A percentile compares a stretch with the other conserved stretches of the same genome.
Evolutionary conservation across 2,329 filamentous ascomycete genomes (phyloP).

Genomic region (Furcasterigmium sp.): DNA sequence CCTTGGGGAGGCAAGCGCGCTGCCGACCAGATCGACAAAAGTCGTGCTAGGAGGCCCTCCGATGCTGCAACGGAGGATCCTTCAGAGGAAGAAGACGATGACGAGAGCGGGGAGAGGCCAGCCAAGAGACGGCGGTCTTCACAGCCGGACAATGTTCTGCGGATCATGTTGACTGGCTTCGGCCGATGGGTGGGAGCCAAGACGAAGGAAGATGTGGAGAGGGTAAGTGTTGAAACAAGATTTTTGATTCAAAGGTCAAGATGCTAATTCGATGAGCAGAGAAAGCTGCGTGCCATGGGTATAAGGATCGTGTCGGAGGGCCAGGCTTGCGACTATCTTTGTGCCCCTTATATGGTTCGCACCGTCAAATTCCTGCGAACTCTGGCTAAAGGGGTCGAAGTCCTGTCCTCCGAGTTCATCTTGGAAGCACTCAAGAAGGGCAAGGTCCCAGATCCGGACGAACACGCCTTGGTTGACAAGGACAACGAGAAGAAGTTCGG

Average conservation of each 20-base stretch:
- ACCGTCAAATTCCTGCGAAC: slow-evolving; percentile 93
- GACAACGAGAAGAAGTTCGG: slow-evolving; percentile 67
- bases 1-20: slow-evolving; percentile 61
- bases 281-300: slow-evolving; percentile 75
- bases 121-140: slow-evolving; percentile 58
- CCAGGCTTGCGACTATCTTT: slow-evolving; percentile 75
- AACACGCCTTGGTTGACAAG: slow-evolving; percentile 66
- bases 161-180: slow-evolving; percentile 79
- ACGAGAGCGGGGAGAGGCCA: slow-evolving; percentile 46
- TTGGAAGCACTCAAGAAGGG: slow-evolving; percentile 68
- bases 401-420: slow-evolving; percentile 75
- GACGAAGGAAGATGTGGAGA: slow-evolving; percentile 72
- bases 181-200: slow-evolving; percentile 71
- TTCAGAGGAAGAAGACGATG: slow-evolving; percentile 29
- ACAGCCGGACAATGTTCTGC: slow-evolving; percentile 63
- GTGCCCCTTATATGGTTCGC: slow-evolving; percentile 79
- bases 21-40: slow-evolving; percentile 50
- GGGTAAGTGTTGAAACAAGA: slow-evolving; percentile 47
- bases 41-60: neutral
- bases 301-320: slow-evolving; percentile 75
- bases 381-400: slow-evolving; percentile 71
- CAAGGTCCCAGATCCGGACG: slow-evolving; percentile 55
- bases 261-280: slow-evolving; percentile 41
- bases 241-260: slow-evolving; percentile 9
- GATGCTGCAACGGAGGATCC: slow-evolving; percentile 9